Percentiles rank a stretch among this genome's conserved stretches.
These are phyloP conservation scores for Starmerella floricola DNA, from an alignment of 805 yeast species.

Conservation along the genomic window DNA sequence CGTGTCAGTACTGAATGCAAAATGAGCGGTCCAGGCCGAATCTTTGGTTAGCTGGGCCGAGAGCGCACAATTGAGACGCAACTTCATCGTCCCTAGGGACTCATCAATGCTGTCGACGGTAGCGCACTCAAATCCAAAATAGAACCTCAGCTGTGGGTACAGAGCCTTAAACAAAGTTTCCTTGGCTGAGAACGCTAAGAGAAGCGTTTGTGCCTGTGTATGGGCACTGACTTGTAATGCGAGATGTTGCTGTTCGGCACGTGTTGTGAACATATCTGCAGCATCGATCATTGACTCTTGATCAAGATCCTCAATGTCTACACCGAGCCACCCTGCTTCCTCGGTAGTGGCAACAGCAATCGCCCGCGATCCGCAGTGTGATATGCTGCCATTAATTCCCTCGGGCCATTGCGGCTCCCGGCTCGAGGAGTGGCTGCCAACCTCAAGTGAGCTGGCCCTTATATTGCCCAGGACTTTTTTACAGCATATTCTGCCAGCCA, in stretches of 20 bases:
- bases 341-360: constrained; percentile 4
- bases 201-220: neutral
- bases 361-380: constrained; percentile 7
- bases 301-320: constrained; percentile 10
- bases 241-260: neutral
- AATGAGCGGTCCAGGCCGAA: neutral
- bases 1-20: neutral
- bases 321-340: constrained; percentile 4
- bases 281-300: neutral
- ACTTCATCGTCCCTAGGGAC: neutral
- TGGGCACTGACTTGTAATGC: too few relatives aligned
- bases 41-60: neutral
- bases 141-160: constrained; percentile 3
- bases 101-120: neutral
- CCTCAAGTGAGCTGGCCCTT: neutral
- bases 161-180: constrained; percentile 14
- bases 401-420: constrained; percentile 14
- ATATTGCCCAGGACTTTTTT: neutral
- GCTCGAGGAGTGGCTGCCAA: neutral
- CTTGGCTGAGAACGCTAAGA: constrained; percentile 12
- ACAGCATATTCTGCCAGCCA: constrained; percentile 14
- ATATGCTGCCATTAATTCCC: constrained; percentile 8
- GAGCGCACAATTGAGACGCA: neutral
- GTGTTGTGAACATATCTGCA: neutral
- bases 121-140: constrained; percentile 15